Base-by-base conservation (phyloP, 495 filamentous ascomycete genomes). In the Apiosordaria backusii region DNA sequence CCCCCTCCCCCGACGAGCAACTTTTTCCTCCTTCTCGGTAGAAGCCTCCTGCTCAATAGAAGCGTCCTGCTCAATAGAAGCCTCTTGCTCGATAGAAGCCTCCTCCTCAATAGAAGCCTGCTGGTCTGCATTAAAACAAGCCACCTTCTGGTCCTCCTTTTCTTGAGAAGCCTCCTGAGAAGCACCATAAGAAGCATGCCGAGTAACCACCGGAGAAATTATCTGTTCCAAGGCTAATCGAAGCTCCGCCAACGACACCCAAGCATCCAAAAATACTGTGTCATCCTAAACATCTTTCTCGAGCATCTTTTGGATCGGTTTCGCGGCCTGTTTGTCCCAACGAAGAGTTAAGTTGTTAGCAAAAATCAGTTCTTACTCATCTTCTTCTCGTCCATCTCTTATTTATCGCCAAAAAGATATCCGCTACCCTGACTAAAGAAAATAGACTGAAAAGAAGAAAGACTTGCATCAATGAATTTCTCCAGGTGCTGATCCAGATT, bases 401-500 rank as follows among this genome's bases (percentile, higher is more conserved):
- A 55, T 55, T 23, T 55, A 55, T 18, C 52, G 3, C n/a, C 9
- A 55, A 22, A 4, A 55, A 21, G n/a, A 55, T 6, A 13, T 19
- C n/a, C 52, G 16, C 35, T 15, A 9, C 16, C 35, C 35, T 45
- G 35, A 45, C 13, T 13, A 13, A 13, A 13, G 9, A 45, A 45
- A 45, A 10, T 10, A 10, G 53, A 2, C 45, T 45, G 24, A 57
- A 22, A 4, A n/a, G 25, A 35, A 59, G 35, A 45, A 45, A 45
- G 13, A 76, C 83, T 62, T 67, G 84, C 88, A 74, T 93, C 91
- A 68, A 97, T 91, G 71, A 96, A 97, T 71, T 91, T 91, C 79
- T 97, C 93, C 68, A 97, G 79, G 74, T 96, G 90, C 77, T 90
- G 88, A 71, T 97, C 93, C 45, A 97, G 80, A 68, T 88, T 96